A percentile compares a stretch with the other conserved stretches of the same genome.
Conservation (phyloP, 345 rosid species). For the Rhizophora mangle region DNA sequence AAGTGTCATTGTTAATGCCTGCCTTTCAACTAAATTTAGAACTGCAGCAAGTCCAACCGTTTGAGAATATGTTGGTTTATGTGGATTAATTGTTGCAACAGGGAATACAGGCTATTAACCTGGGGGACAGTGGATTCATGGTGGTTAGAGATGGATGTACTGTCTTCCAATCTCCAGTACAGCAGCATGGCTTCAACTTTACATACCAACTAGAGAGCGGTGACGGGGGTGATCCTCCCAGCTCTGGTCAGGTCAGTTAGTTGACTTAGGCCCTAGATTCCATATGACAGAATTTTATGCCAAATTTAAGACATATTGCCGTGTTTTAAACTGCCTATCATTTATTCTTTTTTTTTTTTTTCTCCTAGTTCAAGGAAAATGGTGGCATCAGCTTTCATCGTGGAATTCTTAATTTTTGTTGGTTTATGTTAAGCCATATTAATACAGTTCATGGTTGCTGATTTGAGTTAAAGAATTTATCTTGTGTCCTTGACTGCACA, state of each 20-base stretch:
- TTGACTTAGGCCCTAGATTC: not conserved
- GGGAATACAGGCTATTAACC: slow-evolving; percentile 32
- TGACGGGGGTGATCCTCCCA: slow-evolving; percentile 25
- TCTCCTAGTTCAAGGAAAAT: not conserved
- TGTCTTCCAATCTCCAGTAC: slow-evolving; percentile 34
- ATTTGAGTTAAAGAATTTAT: not conserved
- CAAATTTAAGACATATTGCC: not conserved
- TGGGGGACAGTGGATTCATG: slow-evolving; percentile 36
- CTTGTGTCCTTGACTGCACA: not conserved
- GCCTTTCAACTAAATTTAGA: no score
- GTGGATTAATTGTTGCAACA: slow-evolving; percentile 1
- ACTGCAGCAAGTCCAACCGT: not conserved
- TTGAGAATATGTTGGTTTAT: not conserved
- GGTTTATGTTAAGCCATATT: not conserved
- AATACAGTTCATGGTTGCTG: not conserved
- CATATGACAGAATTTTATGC: not conserved
- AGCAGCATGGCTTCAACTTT: slow-evolving; percentile 38
- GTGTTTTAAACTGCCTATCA: not conserved
- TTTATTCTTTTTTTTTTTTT: not conserved
- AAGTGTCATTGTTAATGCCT: no score
- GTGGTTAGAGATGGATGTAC: slow-evolving; percentile 34
- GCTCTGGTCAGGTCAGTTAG: slow-evolving; percentile 33
- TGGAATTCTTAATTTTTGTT: no score
- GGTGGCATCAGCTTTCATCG: no score
- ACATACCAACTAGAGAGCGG: slow-evolving; percentile 28